Evolutionary conservation across 2,329 filamentous ascomycete species (phyloP), one percentile per base, ranked within the genome.

Genomic region (Ustulina deusta): DNA sequence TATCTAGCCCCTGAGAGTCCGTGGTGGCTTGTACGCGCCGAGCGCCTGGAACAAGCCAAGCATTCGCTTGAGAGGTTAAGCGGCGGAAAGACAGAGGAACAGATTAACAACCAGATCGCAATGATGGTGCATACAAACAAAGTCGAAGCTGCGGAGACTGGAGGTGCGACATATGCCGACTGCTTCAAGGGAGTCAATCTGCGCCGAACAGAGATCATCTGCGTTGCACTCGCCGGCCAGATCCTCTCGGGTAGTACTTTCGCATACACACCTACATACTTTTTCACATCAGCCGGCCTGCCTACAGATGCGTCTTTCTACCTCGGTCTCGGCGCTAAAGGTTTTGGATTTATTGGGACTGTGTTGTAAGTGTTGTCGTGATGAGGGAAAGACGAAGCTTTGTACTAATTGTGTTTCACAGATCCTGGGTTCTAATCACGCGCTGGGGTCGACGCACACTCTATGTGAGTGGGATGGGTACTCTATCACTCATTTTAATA

Each of bases 131-230:
- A 83, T 56, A 85, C 82, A 0, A 81, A 83, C 61, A 79, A 79
- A 72, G 73, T 83, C 15, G 83, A 85, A 71, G 76, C 79, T 38
- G 74, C 78, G n/a, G 74, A 79, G 40, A 78, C 79, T 0, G 72
- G 72, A 1, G 83, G 83, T 2, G 80, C 80, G 0, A 79, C 75
- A 0, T 87, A 86, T 70, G 56, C 73, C 29, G 83, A 86, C 74
- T 85, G 83, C 70, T 86, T 87, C 74, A 79, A 79, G 36, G 81
- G 80, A 13, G 72, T 76, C 6, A 81, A 87, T 64, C 74, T 82
- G 4, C 78, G 83, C 0, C 78, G 83, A 27, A 84, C 82, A 0
- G 81, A 83, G 64, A 82, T 84, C 27, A 80, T 79, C 22, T 78
- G 80, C 63, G 72, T 82, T 54, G 77, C 77, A 6, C 81, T 79